A percentile compares a stretch with the other conserved stretches of the same genome.
phyloP scores from a whole-genome alignment of 2,329 filamentous ascomycete genomes.

The Lecanicillium sp. region DNA sequence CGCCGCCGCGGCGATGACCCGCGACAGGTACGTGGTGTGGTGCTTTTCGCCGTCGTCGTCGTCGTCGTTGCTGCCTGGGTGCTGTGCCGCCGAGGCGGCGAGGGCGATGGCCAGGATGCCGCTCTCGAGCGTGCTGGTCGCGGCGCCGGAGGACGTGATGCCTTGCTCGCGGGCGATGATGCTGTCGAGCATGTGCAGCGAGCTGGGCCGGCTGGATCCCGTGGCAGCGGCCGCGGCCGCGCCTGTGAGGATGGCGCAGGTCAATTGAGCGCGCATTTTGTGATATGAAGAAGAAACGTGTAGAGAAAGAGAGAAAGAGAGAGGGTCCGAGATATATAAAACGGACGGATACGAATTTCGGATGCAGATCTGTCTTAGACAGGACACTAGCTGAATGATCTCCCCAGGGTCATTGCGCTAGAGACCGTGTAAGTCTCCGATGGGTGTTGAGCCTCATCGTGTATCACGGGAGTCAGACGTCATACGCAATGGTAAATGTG shows the following conservation, averaged over 20 bases:
- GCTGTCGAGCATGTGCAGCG: constrained; percentile 21
- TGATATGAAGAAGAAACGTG: background rate
- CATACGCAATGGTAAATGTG: too few species aligned
- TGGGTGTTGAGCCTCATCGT: too few species aligned
- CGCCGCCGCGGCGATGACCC: constrained; percentile 16
- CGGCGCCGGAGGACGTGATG: constrained; percentile 18
- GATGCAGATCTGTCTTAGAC: too few species aligned
- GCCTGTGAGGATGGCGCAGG: background rate
- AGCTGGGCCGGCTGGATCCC: background rate
- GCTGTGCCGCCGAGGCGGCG: constrained; percentile 14
- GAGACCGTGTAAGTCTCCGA: too few species aligned
- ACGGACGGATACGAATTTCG: too few species aligned
- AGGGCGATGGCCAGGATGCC: constrained; percentile 20
- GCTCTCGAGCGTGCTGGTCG: constrained; percentile 20
- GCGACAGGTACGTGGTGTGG: constrained; percentile 15
- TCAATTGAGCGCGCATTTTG: background rate
- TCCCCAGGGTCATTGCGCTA: too few species aligned
- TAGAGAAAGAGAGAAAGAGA: too few species aligned
- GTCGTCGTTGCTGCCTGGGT: constrained; percentile 11
- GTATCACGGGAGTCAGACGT: too few species aligned
- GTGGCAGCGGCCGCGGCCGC: background rate
- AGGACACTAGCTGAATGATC: too few species aligned
- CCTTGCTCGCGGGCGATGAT: constrained; percentile 21
- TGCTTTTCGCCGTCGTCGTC: background rate
- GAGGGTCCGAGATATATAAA: too few species aligned